phyloP scores from a whole-genome alignment of 2,329 filamentous ascomycete genomes.

The Blastomyces emzantsi region DNA sequence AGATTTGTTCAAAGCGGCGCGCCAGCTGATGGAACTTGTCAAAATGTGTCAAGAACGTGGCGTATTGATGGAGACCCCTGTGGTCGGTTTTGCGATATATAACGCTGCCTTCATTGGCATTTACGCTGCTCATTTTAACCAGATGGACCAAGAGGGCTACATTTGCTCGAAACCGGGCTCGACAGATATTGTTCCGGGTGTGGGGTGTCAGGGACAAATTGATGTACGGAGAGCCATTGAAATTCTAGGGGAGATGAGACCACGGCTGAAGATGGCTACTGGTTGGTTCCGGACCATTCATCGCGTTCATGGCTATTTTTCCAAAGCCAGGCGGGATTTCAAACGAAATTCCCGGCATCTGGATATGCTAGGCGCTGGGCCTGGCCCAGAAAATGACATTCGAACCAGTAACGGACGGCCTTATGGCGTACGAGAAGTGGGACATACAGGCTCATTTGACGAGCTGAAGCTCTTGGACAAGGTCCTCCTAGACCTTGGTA shows the following conservation, averaged over 20 bases:
- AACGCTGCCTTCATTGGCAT: slow-evolving; percentile 44
- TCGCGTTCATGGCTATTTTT: slow-evolving; percentile 34
- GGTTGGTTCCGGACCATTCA: slow-evolving; percentile 39
- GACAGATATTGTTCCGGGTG: slow-evolving; percentile 16
- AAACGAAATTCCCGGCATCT: slow-evolving; percentile 28
- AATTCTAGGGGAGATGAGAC: slow-evolving; percentile 34
- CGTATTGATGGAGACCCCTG: slow-evolving; percentile 46
- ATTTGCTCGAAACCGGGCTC: slow-evolving; percentile 30
- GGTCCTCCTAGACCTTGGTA: slow-evolving; percentile 33
- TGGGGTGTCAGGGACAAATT: slow-evolving; percentile 23
- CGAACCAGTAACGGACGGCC: slow-evolving; percentile 23
- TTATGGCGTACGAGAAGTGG: slow-evolving; percentile 26
- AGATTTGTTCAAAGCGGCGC: slow-evolving; percentile 45
- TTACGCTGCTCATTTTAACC: slow-evolving; percentile 47
- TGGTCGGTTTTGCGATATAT: slow-evolving; percentile 48
- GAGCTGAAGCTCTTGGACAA: slow-evolving; percentile 37
- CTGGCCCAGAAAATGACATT: slow-evolving; percentile 20
- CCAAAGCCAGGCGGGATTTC: slow-evolving; percentile 32
- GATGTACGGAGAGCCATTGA: slow-evolving; percentile 32
- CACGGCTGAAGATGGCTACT: slow-evolving; percentile 32
- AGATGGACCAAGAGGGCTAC: slow-evolving; percentile 46
- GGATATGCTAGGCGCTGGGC: slow-evolving; percentile 17
- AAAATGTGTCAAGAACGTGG: slow-evolving; percentile 43
- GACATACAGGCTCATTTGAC: slow-evolving; percentile 27
- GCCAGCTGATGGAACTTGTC: slow-evolving; percentile 46